A percentile compares a stretch with the other conserved stretches of the same genome.
phyloP scores from a whole-genome alignment of 2,329 filamentous ascomycete species.

The Alternaria arbusti region DNA sequence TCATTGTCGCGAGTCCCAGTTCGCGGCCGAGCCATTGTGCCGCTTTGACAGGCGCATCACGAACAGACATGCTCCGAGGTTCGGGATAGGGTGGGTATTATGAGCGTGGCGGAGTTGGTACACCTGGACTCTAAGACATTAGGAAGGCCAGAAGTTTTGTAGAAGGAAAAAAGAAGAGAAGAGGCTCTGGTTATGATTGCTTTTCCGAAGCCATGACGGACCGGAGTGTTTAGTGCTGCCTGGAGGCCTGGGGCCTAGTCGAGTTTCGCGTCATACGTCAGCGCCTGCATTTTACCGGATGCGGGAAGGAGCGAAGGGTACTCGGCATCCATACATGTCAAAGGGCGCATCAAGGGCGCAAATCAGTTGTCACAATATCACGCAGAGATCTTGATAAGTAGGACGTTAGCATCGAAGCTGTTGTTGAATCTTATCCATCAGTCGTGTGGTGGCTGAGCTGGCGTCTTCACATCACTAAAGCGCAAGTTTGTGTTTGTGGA shows the following conservation, averaged over 20 bases:
- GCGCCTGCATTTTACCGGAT: constrained; percentile 9
- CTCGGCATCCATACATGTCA: neutral
- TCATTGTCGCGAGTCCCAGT: constrained; percentile 39
- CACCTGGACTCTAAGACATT: neutral
- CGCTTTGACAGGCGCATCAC: constrained; percentile 8
- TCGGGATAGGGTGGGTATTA: neutral
- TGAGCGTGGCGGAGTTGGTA: neutral
- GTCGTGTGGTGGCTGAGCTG: neutral
- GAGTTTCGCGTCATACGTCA: constrained; percentile 13
- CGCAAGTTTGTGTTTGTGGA: neutral
- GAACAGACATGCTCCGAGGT: constrained; percentile 19
- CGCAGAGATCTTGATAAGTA: neutral
- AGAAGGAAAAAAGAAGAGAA: neutral
- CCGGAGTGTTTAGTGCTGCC: constrained; percentile 9
- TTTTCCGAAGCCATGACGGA: constrained; percentile 15
- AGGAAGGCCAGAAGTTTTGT: neutral
- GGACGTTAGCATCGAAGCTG: neutral
- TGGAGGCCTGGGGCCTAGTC: constrained; percentile 13
- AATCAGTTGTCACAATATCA: neutral
- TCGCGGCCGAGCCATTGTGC: constrained; percentile 35
- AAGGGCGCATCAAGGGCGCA: constrained; percentile 1
- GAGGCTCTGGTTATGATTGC: neutral
- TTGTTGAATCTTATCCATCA: neutral
- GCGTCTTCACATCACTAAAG: neutral
- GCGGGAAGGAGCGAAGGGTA: constrained; percentile 4